phyloP scores from a whole-genome alignment of 2,329 filamentous ascomycete genomes.

The Cercospora brassicicola region DNA sequence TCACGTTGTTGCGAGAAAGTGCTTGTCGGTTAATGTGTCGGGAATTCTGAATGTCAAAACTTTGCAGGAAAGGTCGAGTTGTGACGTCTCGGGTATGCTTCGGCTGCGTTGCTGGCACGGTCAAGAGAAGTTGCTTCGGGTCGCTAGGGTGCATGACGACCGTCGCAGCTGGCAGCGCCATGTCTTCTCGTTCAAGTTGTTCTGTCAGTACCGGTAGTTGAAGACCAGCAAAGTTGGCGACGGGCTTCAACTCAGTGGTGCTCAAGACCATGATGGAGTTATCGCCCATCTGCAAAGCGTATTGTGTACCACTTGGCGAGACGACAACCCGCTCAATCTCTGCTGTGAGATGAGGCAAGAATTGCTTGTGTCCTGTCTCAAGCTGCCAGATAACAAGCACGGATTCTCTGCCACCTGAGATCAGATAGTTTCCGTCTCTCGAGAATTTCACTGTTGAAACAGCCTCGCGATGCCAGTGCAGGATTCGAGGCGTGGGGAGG shows the following conservation, averaged over 20 bases:
- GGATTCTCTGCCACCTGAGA: slow-evolving; percentile 89
- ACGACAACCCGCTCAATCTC: slow-evolving; percentile 82
- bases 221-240: slow-evolving; percentile 78
- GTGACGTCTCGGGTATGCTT: slow-evolving; percentile 35
- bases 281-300: slow-evolving; percentile 81
- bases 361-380: slow-evolving; percentile 78
- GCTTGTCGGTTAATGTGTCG: slow-evolving; percentile 83
- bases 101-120: slow-evolving; percentile 55
- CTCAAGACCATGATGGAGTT: slow-evolving; percentile 91
- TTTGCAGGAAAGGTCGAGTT: slow-evolving; percentile 69
- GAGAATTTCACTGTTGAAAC: slow-evolving; percentile 91
- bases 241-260: slow-evolving; percentile 83
- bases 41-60: slow-evolving; percentile 78
- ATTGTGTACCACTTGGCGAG: slow-evolving; percentile 75
- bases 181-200: slow-evolving; percentile 11
- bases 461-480: slow-evolving; percentile 88
- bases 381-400: slow-evolving; percentile 91
- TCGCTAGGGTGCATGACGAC: slow-evolving; percentile 46
- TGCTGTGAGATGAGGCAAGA: slow-evolving; percentile 85
- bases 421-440: slow-evolving; percentile 89
- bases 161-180: slow-evolving; percentile 27
- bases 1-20: slow-evolving; percentile 81
- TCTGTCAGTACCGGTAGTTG: slow-evolving; percentile 52
- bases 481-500: slow-evolving; percentile 58
- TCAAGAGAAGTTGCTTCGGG: slow-evolving; percentile 47